These are phyloP conservation scores for Pichia deserticola DNA, from an alignment of 805 yeast genomes.

Conservation along the genomic window DNA sequence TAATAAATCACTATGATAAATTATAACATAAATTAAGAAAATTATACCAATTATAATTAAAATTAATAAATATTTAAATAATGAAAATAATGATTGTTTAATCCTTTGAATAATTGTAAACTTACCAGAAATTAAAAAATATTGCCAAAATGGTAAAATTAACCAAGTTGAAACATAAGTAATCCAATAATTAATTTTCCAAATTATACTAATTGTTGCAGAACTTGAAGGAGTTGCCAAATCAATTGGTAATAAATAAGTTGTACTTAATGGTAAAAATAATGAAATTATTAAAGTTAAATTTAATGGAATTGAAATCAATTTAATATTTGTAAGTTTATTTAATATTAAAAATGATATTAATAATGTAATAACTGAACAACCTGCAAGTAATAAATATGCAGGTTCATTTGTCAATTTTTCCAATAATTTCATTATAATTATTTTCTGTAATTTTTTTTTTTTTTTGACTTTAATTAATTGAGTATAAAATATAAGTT, in stretches of 20 bases:
- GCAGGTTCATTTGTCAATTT: neutral
- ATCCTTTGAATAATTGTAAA: slow-evolving; percentile 39
- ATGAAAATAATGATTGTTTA: slow-evolving; percentile 48
- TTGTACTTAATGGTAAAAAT: slow-evolving; percentile 67
- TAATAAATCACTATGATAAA: slow-evolving; percentile 27
- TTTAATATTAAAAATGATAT: slow-evolving; percentile 31
- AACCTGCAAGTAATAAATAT: slow-evolving; percentile 12
- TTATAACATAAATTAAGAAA: slow-evolving; percentile 53
- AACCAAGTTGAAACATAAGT: slow-evolving; percentile 78
- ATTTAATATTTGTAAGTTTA: slow-evolving; percentile 27
- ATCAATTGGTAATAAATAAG: slow-evolving; percentile 69
- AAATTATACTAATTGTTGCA: slow-evolving; percentile 28
- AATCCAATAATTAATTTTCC: slow-evolving; percentile 76
- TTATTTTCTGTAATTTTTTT: neutral
- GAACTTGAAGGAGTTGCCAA: slow-evolving; percentile 42
- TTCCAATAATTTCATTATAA: neutral
- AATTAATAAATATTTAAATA: slow-evolving; percentile 53
- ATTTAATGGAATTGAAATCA: slow-evolving; percentile 36
- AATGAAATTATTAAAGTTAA: slow-evolving; percentile 51
- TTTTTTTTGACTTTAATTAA: neutral
- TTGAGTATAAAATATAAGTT: no score
- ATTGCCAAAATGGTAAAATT: slow-evolving; percentile 63
- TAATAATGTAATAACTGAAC: slow-evolving; percentile 21
- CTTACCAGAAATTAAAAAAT: slow-evolving; percentile 66
- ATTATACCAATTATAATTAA: slow-evolving; percentile 44